Base-by-base conservation (phyloP, 768 basidiomycete genomes). In the Psilocybe cyanescens region DNA sequence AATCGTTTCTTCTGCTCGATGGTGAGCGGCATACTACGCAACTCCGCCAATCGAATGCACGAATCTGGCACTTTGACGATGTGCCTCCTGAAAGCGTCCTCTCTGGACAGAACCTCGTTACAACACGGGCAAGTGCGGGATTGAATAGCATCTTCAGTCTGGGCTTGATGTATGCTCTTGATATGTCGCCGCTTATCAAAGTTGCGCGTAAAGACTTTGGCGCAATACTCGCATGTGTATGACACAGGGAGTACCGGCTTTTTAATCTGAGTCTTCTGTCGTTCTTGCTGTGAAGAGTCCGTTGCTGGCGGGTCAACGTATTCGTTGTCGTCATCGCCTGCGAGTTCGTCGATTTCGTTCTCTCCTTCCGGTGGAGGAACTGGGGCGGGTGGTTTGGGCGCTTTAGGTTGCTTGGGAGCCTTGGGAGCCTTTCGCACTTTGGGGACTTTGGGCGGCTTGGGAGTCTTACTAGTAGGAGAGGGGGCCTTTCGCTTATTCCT, bases 171-270 rank as follows among this genome's bases (percentile, higher is more conserved):
- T n/a, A 63, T 51, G 24, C 31, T 59, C 29, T 60, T 58, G 12
- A 63, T 63, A 54, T 69, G 68, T 31, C 68, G 62, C 53, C 45
- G n/a, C 58, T 64, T 48, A 49, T 69, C 68, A 45, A 57, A 67
- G 17, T 60, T 62, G 8, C 70, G 67, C 28, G 65, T 68, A 49
- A 71, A 71, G 1, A 39, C 50, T 14, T 50, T 57, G n/a, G 48
- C 12, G 50, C 70, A 71, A 3, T 58, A 51, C 8, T 52, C 12
- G 59, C 68, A 69, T 19, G 46, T 28, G 46, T 64, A 64, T 17
- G 24, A 30, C 9, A 31, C 58, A 39, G 58, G 11, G 14, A 5
- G 11, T 14, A n/a, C 37, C 30, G 31, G 14, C 45, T 53, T 62
- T 29, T 8, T 29, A 19, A 39, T 33, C 48, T 58, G 6, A 35